Conservation (phyloP, 345 rosid species). For the Lepidium sativum region DNA sequence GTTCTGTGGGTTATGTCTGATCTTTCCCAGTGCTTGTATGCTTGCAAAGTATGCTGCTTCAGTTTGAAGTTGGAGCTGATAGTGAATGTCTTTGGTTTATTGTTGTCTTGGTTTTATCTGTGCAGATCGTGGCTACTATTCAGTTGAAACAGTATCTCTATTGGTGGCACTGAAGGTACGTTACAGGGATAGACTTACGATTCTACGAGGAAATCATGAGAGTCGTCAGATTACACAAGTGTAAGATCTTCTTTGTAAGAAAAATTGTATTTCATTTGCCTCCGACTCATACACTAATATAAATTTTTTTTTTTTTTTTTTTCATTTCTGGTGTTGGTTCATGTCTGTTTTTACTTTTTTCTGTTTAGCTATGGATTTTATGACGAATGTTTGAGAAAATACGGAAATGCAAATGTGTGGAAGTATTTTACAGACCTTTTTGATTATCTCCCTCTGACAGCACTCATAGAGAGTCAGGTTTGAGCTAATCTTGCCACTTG, state of each 20-base stretch:
- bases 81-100: background rate
- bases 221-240: constrained; percentile 37
- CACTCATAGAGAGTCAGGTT: constrained; percentile 95
- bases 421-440: constrained; percentile 84
- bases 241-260: background rate
- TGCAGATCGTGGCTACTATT: constrained; percentile 36
- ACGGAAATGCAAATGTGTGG: constrained; percentile 85
- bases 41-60: background rate
- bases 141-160: constrained; percentile 31
- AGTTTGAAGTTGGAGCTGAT: background rate
- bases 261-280: background rate
- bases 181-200: constrained; percentile 29
- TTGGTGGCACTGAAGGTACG: constrained; percentile 32
- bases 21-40: too few relatives aligned
- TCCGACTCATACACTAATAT: background rate
- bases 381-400: constrained; percentile 33
- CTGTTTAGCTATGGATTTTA: constrained; percentile 28
- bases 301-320: background rate
- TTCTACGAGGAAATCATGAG: constrained; percentile 33
- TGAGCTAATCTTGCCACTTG: constrained; percentile 8
- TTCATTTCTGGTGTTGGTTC: background rate
- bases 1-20: background rate
- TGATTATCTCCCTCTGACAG: constrained; percentile 86
- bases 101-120: background rate
- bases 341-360: background rate